Evolutionary conservation across 2,329 filamentous ascomycete species (phyloP).

Genomic region (Elsinoe arachidis): DNA sequence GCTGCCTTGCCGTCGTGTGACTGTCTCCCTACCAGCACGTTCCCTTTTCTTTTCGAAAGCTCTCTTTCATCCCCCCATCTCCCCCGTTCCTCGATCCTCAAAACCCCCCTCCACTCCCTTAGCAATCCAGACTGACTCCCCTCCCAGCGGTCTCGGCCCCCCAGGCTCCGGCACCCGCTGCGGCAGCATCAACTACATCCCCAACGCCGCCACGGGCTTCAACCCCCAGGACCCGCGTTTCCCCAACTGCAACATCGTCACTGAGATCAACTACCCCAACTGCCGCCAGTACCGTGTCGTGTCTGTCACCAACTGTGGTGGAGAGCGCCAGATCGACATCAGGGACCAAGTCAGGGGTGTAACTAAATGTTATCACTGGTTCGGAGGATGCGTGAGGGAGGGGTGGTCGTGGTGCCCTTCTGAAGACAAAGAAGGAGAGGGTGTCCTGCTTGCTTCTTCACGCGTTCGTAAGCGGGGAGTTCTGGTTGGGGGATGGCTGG

Average conservation of each 20-base stretch:
- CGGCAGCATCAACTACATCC: not conserved
- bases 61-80: too few relatives aligned
- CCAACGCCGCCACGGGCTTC: not conserved
- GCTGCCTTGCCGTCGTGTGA: too few relatives aligned
- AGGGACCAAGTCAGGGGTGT: not conserved
- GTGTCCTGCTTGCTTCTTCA: too few relatives aligned
- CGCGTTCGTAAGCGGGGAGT: too few relatives aligned
- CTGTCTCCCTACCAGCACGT: too few relatives aligned
- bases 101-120: too few relatives aligned
- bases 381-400: not conserved
- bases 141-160: not conserved
- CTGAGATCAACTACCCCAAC: constrained; percentile 2
- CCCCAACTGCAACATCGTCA: constrained; percentile 1
- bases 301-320: not conserved
- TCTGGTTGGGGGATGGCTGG: too few relatives aligned
- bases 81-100: too few relatives aligned
- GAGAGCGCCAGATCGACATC: not conserved
- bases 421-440: too few relatives aligned
- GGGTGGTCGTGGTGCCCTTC: too few relatives aligned
- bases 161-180: not conserved
- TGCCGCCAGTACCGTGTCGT: not conserved
- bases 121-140: too few relatives aligned
- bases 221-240: not conserved
- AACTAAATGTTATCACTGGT: not conserved
- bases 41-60: too few relatives aligned